Percentiles rank a stretch among this genome's conserved stretches.
Conservation (phyloP, 768 basidiomycete species). For the Mycena galopus region DNA sequence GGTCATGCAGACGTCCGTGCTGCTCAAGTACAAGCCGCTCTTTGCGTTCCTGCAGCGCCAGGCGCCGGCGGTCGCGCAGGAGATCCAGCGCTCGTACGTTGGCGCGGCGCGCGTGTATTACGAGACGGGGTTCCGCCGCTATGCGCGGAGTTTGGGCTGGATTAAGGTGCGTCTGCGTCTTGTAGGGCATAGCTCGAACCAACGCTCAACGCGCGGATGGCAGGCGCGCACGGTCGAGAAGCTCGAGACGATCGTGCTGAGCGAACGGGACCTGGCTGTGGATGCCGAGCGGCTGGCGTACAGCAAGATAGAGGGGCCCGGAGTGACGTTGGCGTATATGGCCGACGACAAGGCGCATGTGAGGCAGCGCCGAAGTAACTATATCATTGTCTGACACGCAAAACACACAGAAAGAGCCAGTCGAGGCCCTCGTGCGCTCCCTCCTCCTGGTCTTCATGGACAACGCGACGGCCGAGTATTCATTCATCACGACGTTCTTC, state of each 20-base stretch:
- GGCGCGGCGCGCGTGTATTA: slow-evolving; percentile 90
- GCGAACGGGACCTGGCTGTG: slow-evolving; percentile 55
- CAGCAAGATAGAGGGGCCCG: slow-evolving; percentile 84
- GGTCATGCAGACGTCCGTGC: slow-evolving; percentile 88
- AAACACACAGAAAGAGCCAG: slow-evolving; percentile 74
- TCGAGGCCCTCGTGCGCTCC: slow-evolving; percentile 89
- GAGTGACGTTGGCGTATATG: slow-evolving; percentile 87
- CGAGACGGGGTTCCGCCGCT: slow-evolving; percentile 94
- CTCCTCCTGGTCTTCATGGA: slow-evolving; percentile 92
- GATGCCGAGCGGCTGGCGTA: slow-evolving; percentile 72
- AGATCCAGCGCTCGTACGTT: slow-evolving; percentile 90
- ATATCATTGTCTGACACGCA: slow-evolving; percentile 28
- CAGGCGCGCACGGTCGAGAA: slow-evolving; percentile 81
- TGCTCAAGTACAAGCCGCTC: slow-evolving; percentile 86
- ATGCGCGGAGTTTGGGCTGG: slow-evolving; percentile 83
- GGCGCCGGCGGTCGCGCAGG: slow-evolving; percentile 83
- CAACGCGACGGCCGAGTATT: slow-evolving; percentile 93
- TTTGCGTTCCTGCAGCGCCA: slow-evolving; percentile 90
- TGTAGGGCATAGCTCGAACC: background rate
- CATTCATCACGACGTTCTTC: slow-evolving; percentile 91
- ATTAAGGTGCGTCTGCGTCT: slow-evolving; percentile 70
- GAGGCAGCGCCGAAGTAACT: slow-evolving; percentile 43
- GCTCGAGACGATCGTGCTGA: slow-evolving; percentile 70
- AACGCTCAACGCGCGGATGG: background rate
- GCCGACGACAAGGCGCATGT: slow-evolving; percentile 92